A percentile compares a stretch with the other conserved stretches of the same genome.
Evolutionary conservation across 1,284 basidiomycete genomes (phyloP).

Genomic region (Trametes pubescens): DNA sequence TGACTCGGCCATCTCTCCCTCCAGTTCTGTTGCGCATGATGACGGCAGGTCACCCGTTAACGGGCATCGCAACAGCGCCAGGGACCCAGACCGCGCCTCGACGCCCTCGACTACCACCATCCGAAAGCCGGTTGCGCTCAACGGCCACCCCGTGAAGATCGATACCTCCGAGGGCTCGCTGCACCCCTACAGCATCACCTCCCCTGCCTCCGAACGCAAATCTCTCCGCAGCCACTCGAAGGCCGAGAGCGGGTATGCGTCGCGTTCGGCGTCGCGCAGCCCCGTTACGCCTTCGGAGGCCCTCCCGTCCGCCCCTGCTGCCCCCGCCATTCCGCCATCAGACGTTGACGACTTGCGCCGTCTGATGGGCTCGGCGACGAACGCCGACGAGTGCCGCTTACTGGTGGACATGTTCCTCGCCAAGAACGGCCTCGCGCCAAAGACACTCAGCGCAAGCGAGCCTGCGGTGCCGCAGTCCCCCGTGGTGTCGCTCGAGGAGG

Average conservation of each 20-base stretch:
- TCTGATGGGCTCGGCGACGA: slow-evolving; percentile 75
- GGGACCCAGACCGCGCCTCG: slow-evolving; percentile 14
- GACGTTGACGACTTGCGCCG: slow-evolving; percentile 73
- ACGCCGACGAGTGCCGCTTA: slow-evolving; percentile 83
- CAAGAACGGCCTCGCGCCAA: slow-evolving; percentile 55
- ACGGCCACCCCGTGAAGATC: slow-evolving; percentile 30
- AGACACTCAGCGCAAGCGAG: slow-evolving; percentile 20
- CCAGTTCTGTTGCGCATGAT: slow-evolving; percentile 20
- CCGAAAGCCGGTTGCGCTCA: slow-evolving; percentile 13
- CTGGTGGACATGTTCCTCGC: slow-evolving; percentile 84
- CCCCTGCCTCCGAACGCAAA: slow-evolving; percentile 24
- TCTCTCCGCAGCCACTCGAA: slow-evolving; percentile 23
- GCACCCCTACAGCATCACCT: slow-evolving; percentile 17
- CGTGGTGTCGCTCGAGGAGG: slow-evolving; percentile 22
- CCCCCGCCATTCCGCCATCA: slow-evolving; percentile 43
- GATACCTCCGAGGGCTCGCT: slow-evolving; percentile 27
- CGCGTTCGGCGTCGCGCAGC: slow-evolving; percentile 29
- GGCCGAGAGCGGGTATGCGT: slow-evolving; percentile 32
- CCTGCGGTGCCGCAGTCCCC: slow-evolving; percentile 14
- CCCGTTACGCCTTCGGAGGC: slow-evolving; percentile 28
- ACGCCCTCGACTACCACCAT: slow-evolving; percentile 7
- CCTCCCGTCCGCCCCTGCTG: slow-evolving; percentile 24
- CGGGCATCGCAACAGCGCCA: slow-evolving; percentile 18
- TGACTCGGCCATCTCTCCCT: slow-evolving; percentile 21
- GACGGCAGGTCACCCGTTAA: slow-evolving; percentile 19